A percentile compares a stretch with the other conserved stretches of the same genome.
These are phyloP conservation scores for Ophiosphaerella korrae DNA, from an alignment of 2,329 filamentous ascomycete species.

Conservation along the genomic window DNA sequence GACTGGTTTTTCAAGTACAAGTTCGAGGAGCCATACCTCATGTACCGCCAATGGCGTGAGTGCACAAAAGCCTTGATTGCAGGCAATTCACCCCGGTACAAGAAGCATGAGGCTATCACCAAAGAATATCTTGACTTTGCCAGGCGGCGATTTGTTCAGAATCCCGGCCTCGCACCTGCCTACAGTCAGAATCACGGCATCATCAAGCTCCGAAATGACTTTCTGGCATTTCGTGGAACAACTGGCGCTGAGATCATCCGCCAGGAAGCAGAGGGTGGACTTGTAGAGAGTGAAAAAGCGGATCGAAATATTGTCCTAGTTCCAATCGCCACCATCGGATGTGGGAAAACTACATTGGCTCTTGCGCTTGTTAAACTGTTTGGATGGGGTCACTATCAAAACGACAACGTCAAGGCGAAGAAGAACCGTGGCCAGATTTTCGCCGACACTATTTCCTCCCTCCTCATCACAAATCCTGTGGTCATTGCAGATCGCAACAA, in stretches of 20 bases:
- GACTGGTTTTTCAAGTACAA: constrained; percentile 99
- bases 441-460: constrained; percentile 69
- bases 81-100: constrained; percentile 74
- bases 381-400: constrained; percentile 90
- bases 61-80: constrained; percentile 88
- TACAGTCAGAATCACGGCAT: constrained; percentile 94
- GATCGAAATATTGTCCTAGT: constrained; percentile 77
- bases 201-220: constrained; percentile 86
- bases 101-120: constrained; percentile 88
- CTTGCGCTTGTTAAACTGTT: constrained; percentile 82
- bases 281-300: constrained; percentile 60
- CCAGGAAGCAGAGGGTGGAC: constrained; percentile 65
- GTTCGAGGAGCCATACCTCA: constrained; percentile 97
- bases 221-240: constrained; percentile 79
- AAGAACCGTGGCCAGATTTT: constrained; percentile 77
- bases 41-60: constrained; percentile 99
- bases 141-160: constrained; percentile 69
- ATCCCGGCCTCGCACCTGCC: constrained; percentile 69
- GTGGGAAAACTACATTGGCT: constrained; percentile 93
- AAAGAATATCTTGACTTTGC: constrained; percentile 89
- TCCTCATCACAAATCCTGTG: constrained; percentile 68
- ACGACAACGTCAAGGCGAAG: constrained; percentile 89
- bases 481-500: constrained; percentile 96
- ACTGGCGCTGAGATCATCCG: constrained; percentile 89
- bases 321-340: constrained; percentile 91